These are phyloP conservation scores for Podaxis sp. DNA, from an alignment of 768 basidiomycete species.

Conservation along the genomic window DNA sequence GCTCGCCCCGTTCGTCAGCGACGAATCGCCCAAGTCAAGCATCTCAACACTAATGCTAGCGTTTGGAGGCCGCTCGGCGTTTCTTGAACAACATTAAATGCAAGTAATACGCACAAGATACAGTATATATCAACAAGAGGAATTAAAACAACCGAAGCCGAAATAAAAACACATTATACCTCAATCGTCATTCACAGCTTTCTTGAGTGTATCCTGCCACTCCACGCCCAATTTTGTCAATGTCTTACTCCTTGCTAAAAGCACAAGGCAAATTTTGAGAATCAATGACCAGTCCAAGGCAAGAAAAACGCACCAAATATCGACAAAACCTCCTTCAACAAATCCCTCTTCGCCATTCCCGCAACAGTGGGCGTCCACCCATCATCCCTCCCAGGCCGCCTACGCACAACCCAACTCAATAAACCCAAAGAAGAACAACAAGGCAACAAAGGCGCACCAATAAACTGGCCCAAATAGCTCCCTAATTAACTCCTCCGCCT, in stretches of 20 bases:
- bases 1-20: too few species aligned
- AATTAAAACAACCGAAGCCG: not conserved
- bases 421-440: too few species aligned
- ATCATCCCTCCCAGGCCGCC: constrained; percentile 65
- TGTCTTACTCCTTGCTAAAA: constrained; percentile 67
- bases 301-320: constrained; percentile 62
- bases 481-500: constrained; percentile 87
- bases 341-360: constrained; percentile 75
- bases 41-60: too few species aligned
- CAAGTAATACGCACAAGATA: too few species aligned
- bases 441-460: constrained; percentile 50
- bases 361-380: constrained; percentile 65
- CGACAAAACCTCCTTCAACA: constrained; percentile 74
- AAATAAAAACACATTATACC: not conserved
- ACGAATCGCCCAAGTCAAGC: too few species aligned
- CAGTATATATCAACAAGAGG: not conserved
- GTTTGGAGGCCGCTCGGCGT: too few species aligned
- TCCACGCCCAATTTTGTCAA: constrained; percentile 70
- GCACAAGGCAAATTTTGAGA: not conserved
- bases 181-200: constrained; percentile 47
- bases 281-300: not conserved
- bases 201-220: constrained; percentile 80
- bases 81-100: too few species aligned
- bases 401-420: constrained; percentile 19
- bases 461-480: constrained; percentile 90